Percentiles rank a stretch among this genome's conserved stretches.
These are phyloP conservation scores for Madurella mycetomatis DNA, from an alignment of 2,329 filamentous ascomycete species.

Conservation along the genomic window DNA sequence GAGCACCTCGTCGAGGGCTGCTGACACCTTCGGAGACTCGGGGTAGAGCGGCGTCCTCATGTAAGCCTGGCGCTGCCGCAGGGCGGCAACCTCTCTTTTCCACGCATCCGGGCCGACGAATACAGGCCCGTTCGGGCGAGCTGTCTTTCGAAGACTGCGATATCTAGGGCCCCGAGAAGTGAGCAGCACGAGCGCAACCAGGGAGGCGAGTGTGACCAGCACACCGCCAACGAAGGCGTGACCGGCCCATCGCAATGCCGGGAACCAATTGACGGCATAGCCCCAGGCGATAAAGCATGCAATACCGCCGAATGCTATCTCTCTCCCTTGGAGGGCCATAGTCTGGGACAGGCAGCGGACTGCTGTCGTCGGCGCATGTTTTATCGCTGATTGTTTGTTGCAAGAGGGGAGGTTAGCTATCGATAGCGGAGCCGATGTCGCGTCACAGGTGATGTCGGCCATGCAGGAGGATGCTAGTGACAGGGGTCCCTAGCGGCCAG, in stretches of 20 bases:
- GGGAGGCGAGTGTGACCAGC: slow-evolving; percentile 51
- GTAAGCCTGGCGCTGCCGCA: slow-evolving; percentile 65
- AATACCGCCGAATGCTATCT: slow-evolving; percentile 64
- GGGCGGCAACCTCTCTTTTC: slow-evolving; percentile 62
- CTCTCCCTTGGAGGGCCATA: slow-evolving; percentile 70
- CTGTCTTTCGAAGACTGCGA: slow-evolving; percentile 37
- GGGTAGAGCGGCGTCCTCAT: slow-evolving; percentile 66
- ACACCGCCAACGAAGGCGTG: slow-evolving; percentile 76
- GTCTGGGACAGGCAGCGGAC: slow-evolving; percentile 31
- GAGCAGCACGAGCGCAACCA: slow-evolving; percentile 53
- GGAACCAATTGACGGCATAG: slow-evolving; percentile 76
- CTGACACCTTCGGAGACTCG: slow-evolving; percentile 71
- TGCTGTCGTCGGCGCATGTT: slow-evolving; percentile 35
- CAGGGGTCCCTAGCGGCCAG: too few relatives aligned
- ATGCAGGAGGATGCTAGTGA: too few relatives aligned
- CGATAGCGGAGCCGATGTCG: slow-evolving; percentile 5
- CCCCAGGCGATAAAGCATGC: slow-evolving; percentile 83
- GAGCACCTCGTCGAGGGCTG: slow-evolving; percentile 74
- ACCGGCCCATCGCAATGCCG: slow-evolving; percentile 75
- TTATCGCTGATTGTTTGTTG: slow-evolving; percentile 13
- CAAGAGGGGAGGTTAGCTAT: slow-evolving; percentile 5
- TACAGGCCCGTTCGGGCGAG: slow-evolving; percentile 43
- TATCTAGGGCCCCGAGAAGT: slow-evolving; percentile 52
- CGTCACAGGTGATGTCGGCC: neutral
- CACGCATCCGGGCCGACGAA: slow-evolving; percentile 64